Percentiles rank a stretch among this genome's conserved stretches.
Evolutionary conservation across 129 eudicot genomes (phyloP).

Genomic region (Pulicaria dysenterica): DNA sequence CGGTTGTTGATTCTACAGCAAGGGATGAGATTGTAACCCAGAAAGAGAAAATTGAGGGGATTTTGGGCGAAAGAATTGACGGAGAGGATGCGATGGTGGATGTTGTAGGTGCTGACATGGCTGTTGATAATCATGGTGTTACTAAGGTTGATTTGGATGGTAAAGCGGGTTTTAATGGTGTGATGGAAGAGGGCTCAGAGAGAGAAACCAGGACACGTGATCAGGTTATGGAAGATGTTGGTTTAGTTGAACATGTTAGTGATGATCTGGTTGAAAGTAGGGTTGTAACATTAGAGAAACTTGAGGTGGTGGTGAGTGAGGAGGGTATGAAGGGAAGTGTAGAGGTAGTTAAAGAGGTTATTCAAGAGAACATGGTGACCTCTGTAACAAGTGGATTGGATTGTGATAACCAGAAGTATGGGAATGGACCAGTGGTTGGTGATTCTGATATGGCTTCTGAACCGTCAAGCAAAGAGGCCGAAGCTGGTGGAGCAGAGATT

Average conservation of each 20-base stretch:
- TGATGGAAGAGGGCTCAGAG: not conserved
- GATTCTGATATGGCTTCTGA: not conserved
- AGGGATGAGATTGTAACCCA: constrained; percentile 33
- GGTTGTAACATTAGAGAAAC: constrained; percentile 17
- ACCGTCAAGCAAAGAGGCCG: constrained; percentile 3
- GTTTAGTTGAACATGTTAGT: constrained; percentile 9
- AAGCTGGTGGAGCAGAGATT: constrained; percentile 18
- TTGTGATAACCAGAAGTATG: constrained; percentile 18
- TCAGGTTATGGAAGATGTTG: constrained; percentile 28
- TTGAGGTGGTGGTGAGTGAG: constrained; percentile 17
- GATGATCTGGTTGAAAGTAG: constrained; percentile 24
- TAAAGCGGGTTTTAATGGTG: not conserved
- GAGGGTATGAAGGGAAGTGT: constrained; percentile 15
- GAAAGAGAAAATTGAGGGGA: constrained; percentile 33
- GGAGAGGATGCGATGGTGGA: constrained; percentile 71
- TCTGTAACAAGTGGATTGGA: not conserved
- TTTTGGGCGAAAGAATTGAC: constrained; percentile 36
- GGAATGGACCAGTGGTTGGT: not conserved
- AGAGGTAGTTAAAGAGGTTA: constrained; percentile 23
- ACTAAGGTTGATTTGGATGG: constrained; percentile 21
- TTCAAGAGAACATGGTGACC: constrained; percentile 20
- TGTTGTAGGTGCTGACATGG: constrained; percentile 61
- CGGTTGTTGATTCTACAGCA: constrained; percentile 30
- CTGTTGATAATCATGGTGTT: constrained; percentile 49
- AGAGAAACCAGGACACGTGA: constrained; percentile 5